phyloP scores from a whole-genome alignment of 192 early-diverging fungal species.

The Cetraspora pellucida region DNA sequence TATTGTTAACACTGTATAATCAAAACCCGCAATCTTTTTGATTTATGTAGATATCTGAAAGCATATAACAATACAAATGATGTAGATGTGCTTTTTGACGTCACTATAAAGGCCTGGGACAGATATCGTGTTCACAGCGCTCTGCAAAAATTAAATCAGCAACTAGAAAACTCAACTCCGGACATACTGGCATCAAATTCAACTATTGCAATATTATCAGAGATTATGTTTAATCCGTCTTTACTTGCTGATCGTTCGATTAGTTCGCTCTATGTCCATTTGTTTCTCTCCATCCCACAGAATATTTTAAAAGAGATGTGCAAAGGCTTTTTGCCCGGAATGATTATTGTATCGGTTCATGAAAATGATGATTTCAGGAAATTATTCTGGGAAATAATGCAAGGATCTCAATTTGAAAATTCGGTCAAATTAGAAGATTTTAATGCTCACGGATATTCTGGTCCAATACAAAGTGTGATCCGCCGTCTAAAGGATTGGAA shows the following conservation, averaged over 20 bases:
- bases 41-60: too few relatives aligned
- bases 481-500: background rate
- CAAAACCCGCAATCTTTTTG: too few relatives aligned
- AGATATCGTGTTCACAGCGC: background rate
- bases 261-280: background rate
- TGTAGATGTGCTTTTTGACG: too few relatives aligned
- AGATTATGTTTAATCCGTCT: background rate
- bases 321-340: background rate
- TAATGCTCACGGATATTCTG: background rate
- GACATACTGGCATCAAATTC: background rate
- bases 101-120: too few relatives aligned
- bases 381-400: background rate
- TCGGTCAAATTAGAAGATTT: background rate
- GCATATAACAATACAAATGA: too few relatives aligned
- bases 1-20: background rate
- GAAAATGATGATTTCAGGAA: background rate
- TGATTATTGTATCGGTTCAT: background rate
- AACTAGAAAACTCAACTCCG: background rate
- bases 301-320: background rate
- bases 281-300: background rate
- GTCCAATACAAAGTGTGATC: background rate
- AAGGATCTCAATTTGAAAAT: background rate
- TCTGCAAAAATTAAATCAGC: background rate
- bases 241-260: background rate
- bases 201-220: background rate